A percentile compares a stretch with the other conserved stretches of the same genome.
phyloP scores from a whole-genome alignment of 805 yeast species.

The Schizosaccharomyces japonicus region DNA sequence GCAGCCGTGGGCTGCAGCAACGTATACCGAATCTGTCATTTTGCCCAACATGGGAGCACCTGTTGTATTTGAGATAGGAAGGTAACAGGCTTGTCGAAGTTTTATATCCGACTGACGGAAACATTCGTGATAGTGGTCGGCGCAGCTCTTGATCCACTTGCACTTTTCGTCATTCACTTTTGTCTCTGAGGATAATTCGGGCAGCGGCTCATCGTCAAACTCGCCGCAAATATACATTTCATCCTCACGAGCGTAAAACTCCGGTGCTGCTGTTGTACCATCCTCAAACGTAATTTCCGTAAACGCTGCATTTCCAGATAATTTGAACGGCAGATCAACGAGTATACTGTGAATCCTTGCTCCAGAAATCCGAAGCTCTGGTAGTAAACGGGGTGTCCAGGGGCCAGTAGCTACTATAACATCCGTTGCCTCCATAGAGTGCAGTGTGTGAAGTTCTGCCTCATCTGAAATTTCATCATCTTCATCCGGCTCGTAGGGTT shows the following conservation, averaged over 20 bases:
- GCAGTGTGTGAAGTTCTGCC: background rate
- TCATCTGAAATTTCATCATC: constrained; percentile 37
- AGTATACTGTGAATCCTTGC: constrained; percentile 88
- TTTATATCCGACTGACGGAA: constrained; percentile 51
- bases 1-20: constrained; percentile 89
- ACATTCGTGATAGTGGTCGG: constrained; percentile 48
- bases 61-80: constrained; percentile 78
- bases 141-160: constrained; percentile 63
- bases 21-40: constrained; percentile 51
- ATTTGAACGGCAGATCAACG: constrained; percentile 54
- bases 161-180: constrained; percentile 70
- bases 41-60: constrained; percentile 89
- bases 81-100: constrained; percentile 78
- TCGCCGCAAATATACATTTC: constrained; percentile 96
- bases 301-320: constrained; percentile 83
- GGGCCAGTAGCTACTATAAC: constrained; percentile 69
- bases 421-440: background rate
- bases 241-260: constrained; percentile 79
- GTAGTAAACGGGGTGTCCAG: constrained; percentile 79
- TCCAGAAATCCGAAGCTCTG: constrained; percentile 86
- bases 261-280: constrained; percentile 61
- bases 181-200: constrained; percentile 84
- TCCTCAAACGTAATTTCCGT: constrained; percentile 64
- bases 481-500: constrained; percentile 23
- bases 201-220: constrained; percentile 79